Conservation (phyloP, 345 rosid species). For the Eucalyptus tenuipes region DNA sequence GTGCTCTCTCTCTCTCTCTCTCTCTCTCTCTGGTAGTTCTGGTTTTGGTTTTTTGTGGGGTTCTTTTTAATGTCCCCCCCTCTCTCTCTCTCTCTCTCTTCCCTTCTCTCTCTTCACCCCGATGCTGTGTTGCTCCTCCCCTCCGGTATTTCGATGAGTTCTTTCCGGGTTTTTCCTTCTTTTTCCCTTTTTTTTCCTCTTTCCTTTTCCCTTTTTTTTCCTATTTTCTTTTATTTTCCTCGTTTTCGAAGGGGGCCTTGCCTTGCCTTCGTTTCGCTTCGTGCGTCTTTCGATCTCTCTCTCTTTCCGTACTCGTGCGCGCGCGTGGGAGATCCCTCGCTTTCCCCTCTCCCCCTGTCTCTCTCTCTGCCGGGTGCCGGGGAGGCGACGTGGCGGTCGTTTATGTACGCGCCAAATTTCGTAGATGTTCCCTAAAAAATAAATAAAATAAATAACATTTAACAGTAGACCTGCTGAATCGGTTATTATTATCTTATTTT, state of each 20-base stretch:
- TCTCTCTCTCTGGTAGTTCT: neutral
- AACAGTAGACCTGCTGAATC: neutral
- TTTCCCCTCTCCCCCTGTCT: too few species aligned
- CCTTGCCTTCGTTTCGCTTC: neutral
- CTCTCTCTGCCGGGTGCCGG: too few species aligned
- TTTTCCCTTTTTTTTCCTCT: too few species aligned
- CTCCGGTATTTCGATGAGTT: too few species aligned
- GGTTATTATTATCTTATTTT: neutral
- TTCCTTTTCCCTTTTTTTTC: too few species aligned
- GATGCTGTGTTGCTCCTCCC: neutral
- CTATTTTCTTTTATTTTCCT: too few species aligned
- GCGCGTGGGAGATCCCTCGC: neutral
- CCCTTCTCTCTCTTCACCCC: neutral
- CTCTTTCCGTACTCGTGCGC: neutral
- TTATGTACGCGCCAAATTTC: neutral
- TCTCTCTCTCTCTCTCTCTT: neutral
- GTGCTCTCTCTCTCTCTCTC: neutral
- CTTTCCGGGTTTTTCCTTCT: too few species aligned
- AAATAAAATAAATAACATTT: neutral
- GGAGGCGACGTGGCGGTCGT: neutral
- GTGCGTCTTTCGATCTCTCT: neutral
- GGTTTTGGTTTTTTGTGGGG: neutral
- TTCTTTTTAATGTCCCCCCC: neutral
- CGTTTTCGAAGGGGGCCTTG: too few species aligned
- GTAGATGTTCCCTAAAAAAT: neutral